Base-by-base conservation (phyloP, 306 rosid species). In the Pyrus pyrifolia region DNA sequence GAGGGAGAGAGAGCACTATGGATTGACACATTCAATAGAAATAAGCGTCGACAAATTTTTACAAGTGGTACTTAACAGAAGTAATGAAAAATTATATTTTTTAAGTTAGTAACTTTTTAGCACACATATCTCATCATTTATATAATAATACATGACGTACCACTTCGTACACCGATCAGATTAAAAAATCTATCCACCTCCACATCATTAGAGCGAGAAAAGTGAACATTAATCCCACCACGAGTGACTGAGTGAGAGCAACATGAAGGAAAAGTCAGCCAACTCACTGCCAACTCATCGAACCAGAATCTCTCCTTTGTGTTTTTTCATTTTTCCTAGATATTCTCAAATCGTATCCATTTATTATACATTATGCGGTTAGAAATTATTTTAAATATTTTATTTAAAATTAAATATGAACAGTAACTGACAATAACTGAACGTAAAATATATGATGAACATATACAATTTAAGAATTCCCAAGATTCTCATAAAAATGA, bases 261-360 rank as follows among this genome's bases (percentile, higher is more conserved):
- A 23, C 69, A 53, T 65, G 55, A 49, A 49, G 15, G 8, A 74
- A 73, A 67, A 31, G 38, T 58, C 52, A 46, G 83, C 78, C 75
- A 67, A 72, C 68, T 71, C 64, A 70, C 44, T 14, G 81, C 61
- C 70, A 70, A 78, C 82, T 55, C 79, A 74, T 68, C 57, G 65
- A 53, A 71, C 53, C 67, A 21, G 40, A 74, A 67, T 60, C 67
- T 6, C 44, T 65, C 73, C 4, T 14, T 13, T 13, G 40, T 61
- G 21, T 27, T 14, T 14, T n/a, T 35, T 6, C 0, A 2, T 38
- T 35, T 33, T 35, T 35, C 0, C 8, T 5, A 5, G 7, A 35
- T 1, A 38, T 38, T 0, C 0, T 38, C 0, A 38, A 38, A 38
- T 38, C 2, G 2, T 38, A 1, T 38, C 2, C 0, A 9, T 38